These are phyloP conservation scores for Neopestalotiopsis sp. DNA, from an alignment of 2,329 filamentous ascomycete genomes.

Conservation along the genomic window DNA sequence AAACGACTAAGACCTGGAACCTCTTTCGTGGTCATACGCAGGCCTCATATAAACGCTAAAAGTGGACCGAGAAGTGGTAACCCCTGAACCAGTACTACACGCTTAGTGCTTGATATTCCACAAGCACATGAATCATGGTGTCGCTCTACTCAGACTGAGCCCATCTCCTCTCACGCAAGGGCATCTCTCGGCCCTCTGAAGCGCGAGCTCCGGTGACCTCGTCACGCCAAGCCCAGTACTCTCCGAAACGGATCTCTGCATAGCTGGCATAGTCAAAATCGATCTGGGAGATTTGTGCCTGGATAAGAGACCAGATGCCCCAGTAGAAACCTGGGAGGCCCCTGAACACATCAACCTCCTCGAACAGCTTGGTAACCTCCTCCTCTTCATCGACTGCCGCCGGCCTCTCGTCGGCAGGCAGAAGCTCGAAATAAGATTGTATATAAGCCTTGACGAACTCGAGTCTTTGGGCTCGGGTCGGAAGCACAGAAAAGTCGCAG, in stretches of 20 bases:
- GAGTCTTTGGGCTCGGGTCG: slow-evolving; percentile 76
- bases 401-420: slow-evolving; percentile 41
- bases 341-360: slow-evolving; percentile 85
- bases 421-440: slow-evolving; percentile 69
- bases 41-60: too few relatives aligned
- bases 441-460: slow-evolving; percentile 88
- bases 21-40: neutral
- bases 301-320: slow-evolving; percentile 96
- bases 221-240: slow-evolving; percentile 92
- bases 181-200: slow-evolving; percentile 45
- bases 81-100: neutral
- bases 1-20: neutral
- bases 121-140: neutral
- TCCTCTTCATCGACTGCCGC: slow-evolving; percentile 54
- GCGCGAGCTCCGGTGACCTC: slow-evolving; percentile 70
- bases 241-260: slow-evolving; percentile 82
- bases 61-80: neutral
- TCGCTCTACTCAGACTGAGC: slow-evolving; percentile 52
- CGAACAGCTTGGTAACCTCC: slow-evolving; percentile 72
- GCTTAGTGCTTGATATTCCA: neutral
- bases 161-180: slow-evolving; percentile 83
- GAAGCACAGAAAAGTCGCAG: slow-evolving; percentile 86
- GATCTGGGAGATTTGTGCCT: slow-evolving; percentile 91
- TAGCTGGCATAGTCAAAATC: slow-evolving; percentile 97
- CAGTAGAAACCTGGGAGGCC: slow-evolving; percentile 89